Evolutionary conservation across 2,329 filamentous ascomycete species (phyloP).

Genomic region (Zalaria obscura): DNA sequence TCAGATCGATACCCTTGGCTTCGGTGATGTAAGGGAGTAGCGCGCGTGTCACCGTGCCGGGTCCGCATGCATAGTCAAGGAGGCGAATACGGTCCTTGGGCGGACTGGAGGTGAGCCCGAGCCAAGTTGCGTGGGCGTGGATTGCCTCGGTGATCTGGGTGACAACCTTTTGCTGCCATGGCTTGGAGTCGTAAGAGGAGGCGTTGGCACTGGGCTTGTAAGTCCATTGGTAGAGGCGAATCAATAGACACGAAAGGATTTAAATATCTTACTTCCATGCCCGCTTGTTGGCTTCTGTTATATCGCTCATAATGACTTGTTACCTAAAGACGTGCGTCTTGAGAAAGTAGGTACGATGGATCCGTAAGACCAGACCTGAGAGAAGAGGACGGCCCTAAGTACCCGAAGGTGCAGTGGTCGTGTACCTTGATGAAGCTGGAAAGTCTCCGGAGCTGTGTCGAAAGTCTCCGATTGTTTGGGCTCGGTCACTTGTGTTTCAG

Average conservation of each 20-base stretch:
- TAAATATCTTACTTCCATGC: conserved; percentile 15
- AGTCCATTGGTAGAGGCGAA: background rate
- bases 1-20: conserved; percentile 18
- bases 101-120: conserved; percentile 13
- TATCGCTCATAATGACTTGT: conserved; percentile 4
- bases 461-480: too few species aligned
- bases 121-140: conserved; percentile 13
- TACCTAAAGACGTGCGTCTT: too few species aligned
- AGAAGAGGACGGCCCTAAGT: too few species aligned
- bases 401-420: too few species aligned
- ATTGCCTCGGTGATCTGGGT: conserved; percentile 15
- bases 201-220: conserved; percentile 14
- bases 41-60: conserved; percentile 19
- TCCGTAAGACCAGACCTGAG: too few species aligned
- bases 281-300: conserved; percentile 19
- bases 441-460: too few species aligned
- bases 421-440: too few species aligned
- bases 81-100: conserved; percentile 7
- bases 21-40: conserved; percentile 14
- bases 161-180: conserved; percentile 17
- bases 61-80: conserved; percentile 21
- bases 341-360: too few species aligned
- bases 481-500: too few species aligned
- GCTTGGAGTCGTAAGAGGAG: conserved; percentile 15
- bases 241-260: background rate